Base-by-base conservation (phyloP, 2,329 filamentous ascomycete genomes). In the Colletotrichum plurivorum region DNA sequence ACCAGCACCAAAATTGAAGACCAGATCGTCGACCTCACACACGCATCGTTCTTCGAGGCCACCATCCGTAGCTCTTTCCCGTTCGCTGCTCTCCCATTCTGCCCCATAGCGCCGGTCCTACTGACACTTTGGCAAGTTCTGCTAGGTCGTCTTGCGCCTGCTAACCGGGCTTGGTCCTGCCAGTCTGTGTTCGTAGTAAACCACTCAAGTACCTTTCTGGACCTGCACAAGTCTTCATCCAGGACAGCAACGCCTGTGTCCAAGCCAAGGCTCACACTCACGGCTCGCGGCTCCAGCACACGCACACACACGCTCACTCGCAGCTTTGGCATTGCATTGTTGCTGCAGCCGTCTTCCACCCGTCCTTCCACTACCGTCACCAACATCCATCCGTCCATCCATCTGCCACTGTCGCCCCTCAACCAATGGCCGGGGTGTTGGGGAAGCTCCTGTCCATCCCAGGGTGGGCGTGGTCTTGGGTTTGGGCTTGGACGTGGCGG, bases 381-480 rank as follows among this genome's bases (percentile, higher is more conserved):
- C 41, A 12, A 27, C 60, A 43, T 57, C 67, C 57, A 67, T 53
- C 45, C 27, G 18, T 61, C 67, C 51, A 55, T 52, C 62, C 27
- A 39, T 49, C 41, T 57, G 27, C 20, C 73, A 73, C n/a, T 41
- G 36, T 49, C 51, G 51, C 54, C 55, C 43, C 70, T 69, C 63
- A 67, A 60, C 73, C 68, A 73, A 72, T 73, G 60, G 67, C 73
- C 72, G 73, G 72, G 73, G 70, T 73, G 74, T 76, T 76, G 74
- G 74, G 74, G 74, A 71, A 73, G 70, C 66, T 71, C 52, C 31
- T 63, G 59, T 39, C 57, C 12, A 22, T 18, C 36, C 53, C 56
- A 55, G 48, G 64, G 52, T 53, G 46, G 59, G 45, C 25, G 51
- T 54, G 46, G 52, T 25, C 41, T 22, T 54, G 25, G 46, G 39